phyloP scores from a whole-genome alignment of 148 eudicot genomes.

The Bassia scoparia region DNA sequence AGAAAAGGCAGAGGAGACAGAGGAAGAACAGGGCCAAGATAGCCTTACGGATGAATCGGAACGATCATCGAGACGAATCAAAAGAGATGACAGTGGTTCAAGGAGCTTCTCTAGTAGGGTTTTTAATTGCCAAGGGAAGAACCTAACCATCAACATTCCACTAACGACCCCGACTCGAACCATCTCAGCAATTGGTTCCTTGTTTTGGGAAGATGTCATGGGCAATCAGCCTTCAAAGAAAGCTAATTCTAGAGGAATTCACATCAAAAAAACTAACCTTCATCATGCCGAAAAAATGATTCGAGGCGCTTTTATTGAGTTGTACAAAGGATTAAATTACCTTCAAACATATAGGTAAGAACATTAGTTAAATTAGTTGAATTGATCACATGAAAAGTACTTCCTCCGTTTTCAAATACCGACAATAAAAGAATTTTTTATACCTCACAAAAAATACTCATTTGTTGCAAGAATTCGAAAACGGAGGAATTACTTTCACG shows the following conservation, averaged over 20 bases:
- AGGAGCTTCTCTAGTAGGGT: slow-evolving; percentile 43
- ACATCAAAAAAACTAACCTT: slow-evolving; percentile 66
- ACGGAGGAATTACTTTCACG: background rate
- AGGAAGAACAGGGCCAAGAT: slow-evolving; percentile 47
- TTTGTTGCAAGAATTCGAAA: too few species aligned
- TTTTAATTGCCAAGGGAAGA: slow-evolving; percentile 60
- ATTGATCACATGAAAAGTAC: background rate
- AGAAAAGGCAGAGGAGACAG: slow-evolving; percentile 36
- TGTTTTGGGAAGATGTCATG: slow-evolving; percentile 72
- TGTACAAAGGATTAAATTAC: slow-evolving; percentile 79
- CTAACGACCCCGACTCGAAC: slow-evolving; percentile 74
- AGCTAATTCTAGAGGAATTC: slow-evolving; percentile 51
- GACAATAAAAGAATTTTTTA: too few species aligned
- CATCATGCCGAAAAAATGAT: slow-evolving; percentile 95
- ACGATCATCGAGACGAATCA: slow-evolving; percentile 37
- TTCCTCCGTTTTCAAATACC: too few species aligned
- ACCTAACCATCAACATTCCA: slow-evolving; percentile 71
- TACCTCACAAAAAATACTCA: too few species aligned
- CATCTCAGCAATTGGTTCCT: slow-evolving; percentile 67
- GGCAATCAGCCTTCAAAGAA: slow-evolving; percentile 69
- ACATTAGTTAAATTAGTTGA: background rate
- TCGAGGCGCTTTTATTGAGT: slow-evolving; percentile 80
- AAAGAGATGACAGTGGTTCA: slow-evolving; percentile 45
- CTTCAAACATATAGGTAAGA: slow-evolving; percentile 86
- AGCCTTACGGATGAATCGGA: slow-evolving; percentile 37